A percentile compares a stretch with the other conserved stretches of the same genome.
Evolutionary conservation across 148 eudicot genomes (phyloP).

Genomic region (Cornus suecica): DNA sequence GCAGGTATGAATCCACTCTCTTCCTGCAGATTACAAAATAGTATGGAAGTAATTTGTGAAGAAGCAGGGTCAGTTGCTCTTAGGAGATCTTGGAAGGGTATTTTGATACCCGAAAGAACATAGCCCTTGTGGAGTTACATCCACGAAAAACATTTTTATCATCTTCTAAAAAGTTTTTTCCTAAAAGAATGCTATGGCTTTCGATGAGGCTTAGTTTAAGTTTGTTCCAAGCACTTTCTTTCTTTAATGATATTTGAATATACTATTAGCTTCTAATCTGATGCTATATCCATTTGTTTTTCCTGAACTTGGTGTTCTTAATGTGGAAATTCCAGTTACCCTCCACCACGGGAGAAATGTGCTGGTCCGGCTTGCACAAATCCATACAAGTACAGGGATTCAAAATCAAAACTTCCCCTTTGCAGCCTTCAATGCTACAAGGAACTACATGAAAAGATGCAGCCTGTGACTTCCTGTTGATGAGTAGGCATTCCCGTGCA

Average conservation of each 20-base stretch:
- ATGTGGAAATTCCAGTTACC: conserved; percentile 40
- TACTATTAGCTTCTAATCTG: neutral
- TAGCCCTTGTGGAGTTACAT: neutral
- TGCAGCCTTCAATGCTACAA: conserved; percentile 73
- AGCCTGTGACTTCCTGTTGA: conserved; percentile 34
- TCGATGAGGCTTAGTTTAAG: neutral
- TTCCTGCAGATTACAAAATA: neutral
- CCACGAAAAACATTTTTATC: neutral
- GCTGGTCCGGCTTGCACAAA: conserved; percentile 64
- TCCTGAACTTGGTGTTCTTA: neutral
- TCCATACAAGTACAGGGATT: conserved; percentile 69
- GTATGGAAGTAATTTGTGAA: neutral
- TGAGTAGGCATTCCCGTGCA: neutral
- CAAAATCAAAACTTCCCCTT: conserved; percentile 58
- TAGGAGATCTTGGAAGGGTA: neutral
- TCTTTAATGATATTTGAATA: neutral
- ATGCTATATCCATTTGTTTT: neutral
- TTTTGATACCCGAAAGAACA: neutral
- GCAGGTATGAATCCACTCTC: conserved; percentile 32
- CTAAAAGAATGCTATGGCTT: neutral
- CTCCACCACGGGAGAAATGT: conserved; percentile 64
- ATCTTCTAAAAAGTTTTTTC: neutral
- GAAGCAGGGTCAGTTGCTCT: neutral
- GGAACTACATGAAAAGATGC: conserved; percentile 38
- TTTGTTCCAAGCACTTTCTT: neutral